A percentile compares a stretch with the other conserved stretches of the same genome.
Evolutionary conservation across 2,329 filamentous ascomycete genomes (phyloP).

Genomic region (Calonectria honghensis): DNA sequence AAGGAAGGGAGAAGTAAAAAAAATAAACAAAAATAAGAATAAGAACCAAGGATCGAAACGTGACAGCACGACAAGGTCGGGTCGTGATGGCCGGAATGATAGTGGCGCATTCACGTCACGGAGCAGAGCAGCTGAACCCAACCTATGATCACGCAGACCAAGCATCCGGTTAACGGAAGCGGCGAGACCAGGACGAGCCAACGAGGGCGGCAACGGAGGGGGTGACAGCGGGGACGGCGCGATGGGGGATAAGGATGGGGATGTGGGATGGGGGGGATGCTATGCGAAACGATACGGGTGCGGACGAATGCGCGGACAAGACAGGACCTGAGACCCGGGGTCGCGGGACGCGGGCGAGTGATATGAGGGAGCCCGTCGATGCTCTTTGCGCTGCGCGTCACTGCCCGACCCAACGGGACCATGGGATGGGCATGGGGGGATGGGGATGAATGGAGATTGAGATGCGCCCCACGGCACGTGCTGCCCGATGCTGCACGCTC

Average conservation of each 20-base stretch:
- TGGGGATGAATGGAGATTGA: conserved; percentile 19
- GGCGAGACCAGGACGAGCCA: conserved; percentile 10
- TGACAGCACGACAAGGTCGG: conserved; percentile 29
- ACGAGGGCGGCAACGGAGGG: conserved; percentile 38
- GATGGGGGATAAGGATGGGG: conserved; percentile 6
- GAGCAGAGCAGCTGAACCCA: conserved; percentile 28
- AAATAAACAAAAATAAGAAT: conserved; percentile 31
- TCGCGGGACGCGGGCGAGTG: conserved; percentile 15
- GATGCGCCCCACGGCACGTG: conserved; percentile 48
- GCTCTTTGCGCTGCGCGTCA: conserved; percentile 26
- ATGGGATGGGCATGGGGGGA: conserved; percentile 1
- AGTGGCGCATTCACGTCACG: conserved; percentile 42
- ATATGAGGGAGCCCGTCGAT: conserved; percentile 12
- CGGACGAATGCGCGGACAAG: conserved; percentile 22
- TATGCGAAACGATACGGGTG: conserved; percentile 17
- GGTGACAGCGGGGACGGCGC: conserved; percentile 7
- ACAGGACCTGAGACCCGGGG: conserved; percentile 22
- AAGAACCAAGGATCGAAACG: conserved; percentile 36
- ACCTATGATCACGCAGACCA: conserved; percentile 30
- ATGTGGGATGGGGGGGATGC: background rate
- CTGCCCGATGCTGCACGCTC: conserved; percentile 41
- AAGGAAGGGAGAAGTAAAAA: conserved; percentile 7
- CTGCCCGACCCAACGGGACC: conserved; percentile 30
- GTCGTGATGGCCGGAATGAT: conserved; percentile 41
- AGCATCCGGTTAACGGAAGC: conserved; percentile 31